Evolutionary conservation across 176 grass and related monocot species (phyloP).

Genomic region (Aegilops umbellulata): DNA sequence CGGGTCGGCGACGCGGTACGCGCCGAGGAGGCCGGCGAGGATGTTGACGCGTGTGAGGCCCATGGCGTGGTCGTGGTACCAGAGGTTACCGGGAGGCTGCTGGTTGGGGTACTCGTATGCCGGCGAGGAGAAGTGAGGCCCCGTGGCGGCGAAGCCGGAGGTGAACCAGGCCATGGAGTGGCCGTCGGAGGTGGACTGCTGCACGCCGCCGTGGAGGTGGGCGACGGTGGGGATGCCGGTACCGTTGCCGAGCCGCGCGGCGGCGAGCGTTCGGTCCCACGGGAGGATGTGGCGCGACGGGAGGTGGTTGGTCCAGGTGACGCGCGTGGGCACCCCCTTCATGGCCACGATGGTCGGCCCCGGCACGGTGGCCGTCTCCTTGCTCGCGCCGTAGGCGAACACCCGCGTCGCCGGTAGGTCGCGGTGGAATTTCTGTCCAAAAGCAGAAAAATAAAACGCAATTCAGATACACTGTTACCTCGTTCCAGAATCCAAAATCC

Average conservation of each 20-base stretch:
- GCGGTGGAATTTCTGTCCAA: constrained; percentile 71
- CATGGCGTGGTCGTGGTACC: constrained; percentile 89
- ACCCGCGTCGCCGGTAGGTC: constrained; percentile 60
- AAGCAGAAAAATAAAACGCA: not conserved
- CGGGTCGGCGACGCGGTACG: constrained; percentile 44
- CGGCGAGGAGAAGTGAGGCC: constrained; percentile 38
- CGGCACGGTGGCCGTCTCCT: constrained; percentile 45
- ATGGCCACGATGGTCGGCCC: constrained; percentile 73
- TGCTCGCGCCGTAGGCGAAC: constrained; percentile 56
- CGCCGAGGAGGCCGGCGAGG: constrained; percentile 68
- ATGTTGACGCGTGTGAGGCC: constrained; percentile 75
- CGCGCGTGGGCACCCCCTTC: constrained; percentile 46
- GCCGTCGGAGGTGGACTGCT: constrained; percentile 70
- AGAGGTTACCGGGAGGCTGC: constrained; percentile 62
- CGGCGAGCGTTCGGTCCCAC: constrained; percentile 47
- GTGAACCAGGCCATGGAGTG: constrained; percentile 81
- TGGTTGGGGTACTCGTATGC: constrained; percentile 54
- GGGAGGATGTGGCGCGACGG: constrained; percentile 56
- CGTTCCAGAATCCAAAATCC: not conserved
- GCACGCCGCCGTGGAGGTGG: constrained; percentile 89
- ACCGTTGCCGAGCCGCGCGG: not conserved
- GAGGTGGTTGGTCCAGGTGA: constrained; percentile 78
- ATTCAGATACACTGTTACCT: not conserved
- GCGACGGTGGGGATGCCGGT: constrained; percentile 72
- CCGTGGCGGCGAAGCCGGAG: constrained; percentile 30